Evolutionary conservation across 306 rosid species (phyloP).

Genomic region (Pterocarpus macrocarpus): DNA sequence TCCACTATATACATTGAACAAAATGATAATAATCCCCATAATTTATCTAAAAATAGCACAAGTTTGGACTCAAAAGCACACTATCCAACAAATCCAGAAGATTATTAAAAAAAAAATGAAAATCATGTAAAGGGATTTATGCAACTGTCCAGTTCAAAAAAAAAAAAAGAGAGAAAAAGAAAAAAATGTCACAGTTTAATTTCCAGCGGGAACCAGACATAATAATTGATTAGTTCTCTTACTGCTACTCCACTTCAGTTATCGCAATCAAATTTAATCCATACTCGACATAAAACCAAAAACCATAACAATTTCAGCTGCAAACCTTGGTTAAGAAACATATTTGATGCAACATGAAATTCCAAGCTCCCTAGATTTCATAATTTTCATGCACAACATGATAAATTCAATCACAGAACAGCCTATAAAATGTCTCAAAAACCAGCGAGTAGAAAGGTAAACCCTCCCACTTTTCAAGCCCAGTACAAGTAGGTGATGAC

Average conservation of each 20-base stretch:
- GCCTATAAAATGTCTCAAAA: not conserved
- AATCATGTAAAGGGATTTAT: not conserved
- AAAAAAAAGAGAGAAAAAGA: too few species aligned
- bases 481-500: not conserved
- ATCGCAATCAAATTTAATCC: constrained; percentile 26
- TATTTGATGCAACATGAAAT: not conserved
- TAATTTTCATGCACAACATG: constrained; percentile 9
- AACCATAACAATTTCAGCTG: not conserved
- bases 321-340: constrained; percentile 5
- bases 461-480: not conserved
- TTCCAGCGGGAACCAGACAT: constrained; percentile 24
- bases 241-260: not conserved
- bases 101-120: not conserved
- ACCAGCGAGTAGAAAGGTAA: not conserved
- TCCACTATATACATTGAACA: not conserved
- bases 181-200: not conserved
- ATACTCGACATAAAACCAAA: not conserved
- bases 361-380: constrained; percentile 28
- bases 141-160: constrained; percentile 6
- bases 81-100: constrained; percentile 1
- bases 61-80: not conserved
- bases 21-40: not conserved
- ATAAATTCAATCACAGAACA: constrained; percentile 1
- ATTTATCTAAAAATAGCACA: not conserved
- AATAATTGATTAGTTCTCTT: not conserved